These are phyloP conservation scores for Plectranthus barbatus DNA, from an alignment of 257 asterid species.

Conservation along the genomic window DNA sequence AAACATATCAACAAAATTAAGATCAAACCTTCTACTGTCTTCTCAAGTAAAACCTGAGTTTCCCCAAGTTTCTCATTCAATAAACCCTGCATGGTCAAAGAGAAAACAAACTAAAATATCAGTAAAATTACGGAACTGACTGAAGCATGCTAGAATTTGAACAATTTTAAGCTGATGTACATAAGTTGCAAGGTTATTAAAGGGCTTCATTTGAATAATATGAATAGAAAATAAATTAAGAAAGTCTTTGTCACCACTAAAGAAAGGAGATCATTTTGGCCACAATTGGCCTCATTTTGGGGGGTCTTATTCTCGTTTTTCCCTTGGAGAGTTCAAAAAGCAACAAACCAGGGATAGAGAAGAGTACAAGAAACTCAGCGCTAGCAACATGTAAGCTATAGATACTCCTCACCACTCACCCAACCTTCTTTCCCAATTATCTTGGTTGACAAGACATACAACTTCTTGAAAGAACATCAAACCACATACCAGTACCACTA, in stretches of 20 bases:
- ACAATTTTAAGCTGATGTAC: background rate
- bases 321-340: background rate
- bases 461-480: background rate
- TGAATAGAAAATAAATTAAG: background rate
- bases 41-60: slow-evolving; percentile 65
- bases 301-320: background rate
- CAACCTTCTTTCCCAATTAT: background rate
- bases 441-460: slow-evolving; percentile 1
- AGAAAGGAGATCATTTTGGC: background rate
- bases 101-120: slow-evolving; percentile 2
- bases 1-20: slow-evolving; percentile 2
- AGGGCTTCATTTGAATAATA: background rate
- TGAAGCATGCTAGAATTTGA: slow-evolving; percentile 1
- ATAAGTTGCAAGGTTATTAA: background rate
- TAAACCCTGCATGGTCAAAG: slow-evolving; percentile 41
- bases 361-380: background rate
- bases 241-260: background rate
- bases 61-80: slow-evolving; percentile 53
- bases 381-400: background rate
- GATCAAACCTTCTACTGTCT: slow-evolving; percentile 76
- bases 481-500: background rate
- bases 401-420: background rate
- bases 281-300: slow-evolving; percentile 4
- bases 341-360: background rate
- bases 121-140: background rate